phyloP scores from a whole-genome alignment of 2,329 filamentous ascomycete genomes.

The Ramularia endophylla region DNA sequence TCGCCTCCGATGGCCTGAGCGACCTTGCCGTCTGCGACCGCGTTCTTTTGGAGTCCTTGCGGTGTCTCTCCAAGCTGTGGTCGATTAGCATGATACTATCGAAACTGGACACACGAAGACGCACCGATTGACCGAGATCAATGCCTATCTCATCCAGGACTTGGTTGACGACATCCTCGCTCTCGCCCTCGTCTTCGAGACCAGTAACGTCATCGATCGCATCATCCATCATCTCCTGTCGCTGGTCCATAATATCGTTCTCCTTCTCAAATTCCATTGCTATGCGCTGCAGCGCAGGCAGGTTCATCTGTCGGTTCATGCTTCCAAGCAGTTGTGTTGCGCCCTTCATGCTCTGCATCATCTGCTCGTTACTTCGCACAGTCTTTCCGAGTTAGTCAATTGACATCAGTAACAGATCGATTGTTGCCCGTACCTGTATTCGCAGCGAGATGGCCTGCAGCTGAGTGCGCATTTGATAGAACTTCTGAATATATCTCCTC shows the following conservation, averaged over 20 bases:
- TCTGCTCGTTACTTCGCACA: conserved; percentile 96
- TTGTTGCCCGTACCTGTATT: conserved; percentile 64
- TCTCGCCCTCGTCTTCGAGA: conserved; percentile 84
- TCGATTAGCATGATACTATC: conserved; percentile 10
- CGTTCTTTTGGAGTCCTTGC: conserved; percentile 67
- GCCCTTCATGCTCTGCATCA: conserved; percentile 99
- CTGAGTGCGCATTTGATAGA: conserved; percentile 97
- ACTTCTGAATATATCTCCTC: conserved; percentile 94
- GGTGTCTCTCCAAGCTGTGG: conserved; percentile 84
- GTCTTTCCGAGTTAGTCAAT: conserved; percentile 52
- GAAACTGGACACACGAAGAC: conserved; percentile 34
- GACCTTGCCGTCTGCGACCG: conserved; percentile 68
- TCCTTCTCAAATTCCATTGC: conserved; percentile 99
- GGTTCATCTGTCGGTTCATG: conserved; percentile 98
- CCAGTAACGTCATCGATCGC: conserved; percentile 96
- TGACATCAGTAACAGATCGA: not conserved
- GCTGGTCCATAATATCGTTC: conserved; percentile 98
- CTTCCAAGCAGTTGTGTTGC: conserved; percentile 86
- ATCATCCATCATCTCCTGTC: conserved; percentile 99
- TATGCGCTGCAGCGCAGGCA: conserved; percentile 89
- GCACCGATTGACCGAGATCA: conserved; percentile 81
- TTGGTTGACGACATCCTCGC: conserved; percentile 94
- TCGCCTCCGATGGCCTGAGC: conserved; percentile 76
- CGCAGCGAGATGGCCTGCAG: conserved; percentile 91
- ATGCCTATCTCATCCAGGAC: conserved; percentile 96